Evolutionary conservation across 768 basidiomycete species (phyloP), one percentile per base, ranked within the genome.

Genomic region (Xanthoconium stramineum): DNA sequence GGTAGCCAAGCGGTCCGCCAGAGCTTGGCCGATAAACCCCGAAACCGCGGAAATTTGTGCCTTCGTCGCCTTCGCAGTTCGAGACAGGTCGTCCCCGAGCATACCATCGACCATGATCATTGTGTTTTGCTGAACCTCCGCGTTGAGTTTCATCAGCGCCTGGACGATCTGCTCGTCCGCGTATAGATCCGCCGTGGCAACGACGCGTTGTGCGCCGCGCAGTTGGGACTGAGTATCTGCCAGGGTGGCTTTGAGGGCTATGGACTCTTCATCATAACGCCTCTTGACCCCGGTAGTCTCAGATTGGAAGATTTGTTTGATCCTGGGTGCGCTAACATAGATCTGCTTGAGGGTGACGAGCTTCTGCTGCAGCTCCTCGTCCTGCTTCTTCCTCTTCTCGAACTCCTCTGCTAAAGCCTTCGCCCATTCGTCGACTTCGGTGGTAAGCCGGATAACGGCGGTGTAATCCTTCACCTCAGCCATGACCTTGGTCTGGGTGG

Each of bases 251-350:
- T n/a, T 37, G 42, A 55, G 13, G 37, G 28, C 17, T 9, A 38
- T 29, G 12, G 40, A 44, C 30, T 60, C 29, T 10, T 54, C 39
- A 11, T 60, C 57, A 7, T 33, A 28, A 14, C 28, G 58, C 38
- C 8, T 40, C 20, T 33, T 37, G 15, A 52, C 46, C 17, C 60
- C 50, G 47, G 56, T 24, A 3, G 50, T 52, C 35, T 60, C 35
- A 30, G 58, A 60, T 19, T 52, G 53, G 50, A 60, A 60, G 11
- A 60, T 52, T 13, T 61, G 53, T 14, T 60, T 49, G 33, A 54
- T 53, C 9, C 47, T 33, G 10, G 55, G 58, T 12, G 60, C 46
- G 2, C 43, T 50, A 10, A 52, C 29, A 20, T 61, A 56, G 14
- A 56, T 61, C 29, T 56, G 50, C 29, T 51, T 59, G 24, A 60